Conservation (phyloP, 2,329 filamentous ascomycete species). For the Hypomyces perniciosus region DNA sequence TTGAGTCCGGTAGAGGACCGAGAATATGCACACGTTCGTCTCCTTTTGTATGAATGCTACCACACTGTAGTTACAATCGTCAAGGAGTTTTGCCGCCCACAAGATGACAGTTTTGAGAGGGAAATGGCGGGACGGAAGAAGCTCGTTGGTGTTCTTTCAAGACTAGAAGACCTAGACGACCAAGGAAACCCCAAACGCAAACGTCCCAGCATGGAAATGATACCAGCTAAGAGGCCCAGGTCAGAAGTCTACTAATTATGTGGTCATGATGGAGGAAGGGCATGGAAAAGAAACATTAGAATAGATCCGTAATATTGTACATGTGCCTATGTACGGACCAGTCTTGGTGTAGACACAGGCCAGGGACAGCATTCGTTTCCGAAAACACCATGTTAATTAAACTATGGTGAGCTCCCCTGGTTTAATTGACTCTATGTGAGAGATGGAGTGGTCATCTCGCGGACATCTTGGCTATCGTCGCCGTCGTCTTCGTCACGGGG, state of each 20-base stretch:
- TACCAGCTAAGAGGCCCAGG: slow-evolving; percentile 40
- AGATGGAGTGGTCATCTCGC: background rate
- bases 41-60: slow-evolving; percentile 54
- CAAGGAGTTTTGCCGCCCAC: slow-evolving; percentile 49
- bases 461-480: slow-evolving; percentile 19
- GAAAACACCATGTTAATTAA: too few relatives aligned
- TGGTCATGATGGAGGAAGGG: slow-evolving; percentile 7
- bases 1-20: slow-evolving; percentile 33
- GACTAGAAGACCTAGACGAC: slow-evolving; percentile 38
- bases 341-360: too few relatives aligned
- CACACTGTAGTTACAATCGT: slow-evolving; percentile 49
- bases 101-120: slow-evolving; percentile 38
- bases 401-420: too few relatives aligned
- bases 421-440: too few relatives aligned
- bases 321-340: too few relatives aligned
- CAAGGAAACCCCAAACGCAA: slow-evolving; percentile 23
- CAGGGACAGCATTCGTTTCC: too few relatives aligned
- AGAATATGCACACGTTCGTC: slow-evolving; percentile 37
- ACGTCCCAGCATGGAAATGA: slow-evolving; percentile 35
- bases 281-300: background rate
- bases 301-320: too few relatives aligned
- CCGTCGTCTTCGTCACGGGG: slow-evolving; percentile 69
- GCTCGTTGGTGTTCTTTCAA: slow-evolving; percentile 41
- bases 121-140: slow-evolving; percentile 50
- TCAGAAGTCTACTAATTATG: slow-evolving; percentile 11